phyloP scores from a whole-genome alignment of 768 basidiomycete species.

The Megacollybia marginata region DNA sequence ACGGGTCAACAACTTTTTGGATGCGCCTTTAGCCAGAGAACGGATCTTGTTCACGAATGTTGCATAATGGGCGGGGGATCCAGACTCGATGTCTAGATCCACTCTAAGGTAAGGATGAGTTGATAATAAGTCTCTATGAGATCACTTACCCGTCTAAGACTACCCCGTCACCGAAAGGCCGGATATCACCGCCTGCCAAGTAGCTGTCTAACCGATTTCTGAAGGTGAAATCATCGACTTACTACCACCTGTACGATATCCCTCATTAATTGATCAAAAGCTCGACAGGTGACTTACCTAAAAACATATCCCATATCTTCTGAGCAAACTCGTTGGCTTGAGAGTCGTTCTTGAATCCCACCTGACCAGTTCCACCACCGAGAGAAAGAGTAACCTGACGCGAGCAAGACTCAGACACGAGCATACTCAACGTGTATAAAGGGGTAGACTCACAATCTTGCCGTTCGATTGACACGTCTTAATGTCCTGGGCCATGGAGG shows the following conservation, averaged over 20 bases:
- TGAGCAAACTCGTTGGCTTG: conserved; percentile 55
- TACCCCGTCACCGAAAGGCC: conserved; percentile 65
- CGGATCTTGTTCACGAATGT: conserved; percentile 52
- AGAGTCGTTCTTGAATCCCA: conserved; percentile 49
- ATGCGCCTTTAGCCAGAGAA: conserved; percentile 39
- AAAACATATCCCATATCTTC: conserved; percentile 66
- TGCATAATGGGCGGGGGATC: conserved; percentile 38
- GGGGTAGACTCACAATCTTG: conserved; percentile 50
- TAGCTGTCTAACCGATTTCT: conserved; percentile 45
- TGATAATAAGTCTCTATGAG: not conserved
- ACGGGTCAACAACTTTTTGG: conserved; percentile 37
- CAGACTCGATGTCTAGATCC: conserved; percentile 73
- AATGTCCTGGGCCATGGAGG: conserved; percentile 54
- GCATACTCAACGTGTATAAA: conserved; percentile 23
- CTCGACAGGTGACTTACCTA: conserved; percentile 43
- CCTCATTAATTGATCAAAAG: no score
- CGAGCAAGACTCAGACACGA: no score
- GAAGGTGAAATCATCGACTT: no score
- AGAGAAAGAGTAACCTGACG: conserved; percentile 38
- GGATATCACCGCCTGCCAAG: conserved; percentile 38
- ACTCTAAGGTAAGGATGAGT: conserved; percentile 26
- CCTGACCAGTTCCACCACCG: conserved; percentile 57
- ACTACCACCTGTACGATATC: no score
- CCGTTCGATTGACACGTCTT: conserved; percentile 57
- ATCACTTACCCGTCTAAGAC: conserved; percentile 58